Percentiles rank a stretch among this genome's conserved stretches.
Evolutionary conservation across 2,329 filamentous ascomycete genomes (phyloP).

Genomic region (Venturia pyrina): DNA sequence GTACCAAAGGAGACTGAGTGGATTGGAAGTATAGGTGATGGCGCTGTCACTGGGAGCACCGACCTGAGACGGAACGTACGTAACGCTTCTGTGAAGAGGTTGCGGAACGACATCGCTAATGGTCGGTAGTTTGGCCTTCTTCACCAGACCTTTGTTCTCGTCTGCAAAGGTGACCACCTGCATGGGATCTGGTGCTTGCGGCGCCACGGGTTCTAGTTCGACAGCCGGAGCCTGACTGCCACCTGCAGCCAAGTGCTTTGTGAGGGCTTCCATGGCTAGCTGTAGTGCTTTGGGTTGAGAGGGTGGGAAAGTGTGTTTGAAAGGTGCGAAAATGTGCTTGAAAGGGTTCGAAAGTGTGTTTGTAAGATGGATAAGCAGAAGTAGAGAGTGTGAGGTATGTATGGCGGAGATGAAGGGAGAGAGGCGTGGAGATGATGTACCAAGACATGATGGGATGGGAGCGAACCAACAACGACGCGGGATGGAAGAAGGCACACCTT

Average conservation of each 20-base stretch:
- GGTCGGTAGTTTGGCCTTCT: not conserved
- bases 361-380: not conserved
- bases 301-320: no score
- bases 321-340: not conserved
- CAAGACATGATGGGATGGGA: no score
- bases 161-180: not conserved
- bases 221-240: not conserved
- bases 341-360: not conserved
- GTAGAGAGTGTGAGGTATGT: not conserved
- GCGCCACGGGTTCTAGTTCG: not conserved
- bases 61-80: constrained; percentile 13
- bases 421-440: no score
- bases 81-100: constrained; percentile 3
- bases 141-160: not conserved
- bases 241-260: not conserved
- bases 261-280: constrained; percentile 2
- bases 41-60: constrained; percentile 9
- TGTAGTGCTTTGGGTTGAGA: not conserved
- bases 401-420: not conserved
- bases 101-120: not conserved
- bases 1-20: constrained; percentile 17
- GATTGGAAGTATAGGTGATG: constrained; percentile 20
- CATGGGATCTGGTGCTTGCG: not conserved
- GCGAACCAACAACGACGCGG: no score
- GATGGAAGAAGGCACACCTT: not conserved